phyloP scores from a whole-genome alignment of 2,329 filamentous ascomycete species.

The Claviceps maximensis region DNA sequence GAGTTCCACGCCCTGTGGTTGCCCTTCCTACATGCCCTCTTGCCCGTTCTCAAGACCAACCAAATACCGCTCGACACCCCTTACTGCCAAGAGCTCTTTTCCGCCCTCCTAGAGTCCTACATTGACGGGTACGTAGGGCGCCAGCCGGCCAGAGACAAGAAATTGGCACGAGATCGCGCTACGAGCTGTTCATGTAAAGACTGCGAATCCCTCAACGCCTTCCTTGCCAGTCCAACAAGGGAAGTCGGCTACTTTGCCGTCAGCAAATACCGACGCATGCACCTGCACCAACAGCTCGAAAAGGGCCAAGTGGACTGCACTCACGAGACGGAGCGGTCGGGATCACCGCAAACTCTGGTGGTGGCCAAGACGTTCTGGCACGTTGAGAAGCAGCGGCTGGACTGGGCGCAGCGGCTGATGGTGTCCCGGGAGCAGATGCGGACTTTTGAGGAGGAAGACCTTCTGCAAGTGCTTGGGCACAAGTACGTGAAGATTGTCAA shows the following conservation, averaged over 20 bases:
- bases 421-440: neutral
- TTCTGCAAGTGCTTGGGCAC: neutral
- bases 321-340: slow-evolving; percentile 8
- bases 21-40: slow-evolving; percentile 15
- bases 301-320: slow-evolving; percentile 8
- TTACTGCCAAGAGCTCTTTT: slow-evolving; percentile 14
- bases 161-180: slow-evolving; percentile 3
- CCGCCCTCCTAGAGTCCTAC: slow-evolving; percentile 11
- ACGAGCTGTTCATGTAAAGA: slow-evolving; percentile 12
- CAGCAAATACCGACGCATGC: slow-evolving; percentile 6
- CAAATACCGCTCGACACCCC: slow-evolving; percentile 5
- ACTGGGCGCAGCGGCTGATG: neutral
- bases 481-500: neutral
- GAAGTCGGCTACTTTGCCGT: neutral
- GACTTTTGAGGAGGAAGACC: neutral
- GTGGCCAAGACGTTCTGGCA: slow-evolving; percentile 13
- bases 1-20: slow-evolving; percentile 18
- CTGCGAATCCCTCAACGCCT: slow-evolving; percentile 14
- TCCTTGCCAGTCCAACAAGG: slow-evolving; percentile 11
- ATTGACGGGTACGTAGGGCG: slow-evolving; percentile 11
- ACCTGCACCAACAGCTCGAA: slow-evolving; percentile 12
- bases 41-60: slow-evolving; percentile 6
- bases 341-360: slow-evolving; percentile 9
- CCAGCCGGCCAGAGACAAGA: slow-evolving; percentile 5
- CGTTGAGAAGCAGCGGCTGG: slow-evolving; percentile 3